Conservation (phyloP, 768 basidiomycete genomes). For the Suillus plorans region DNA sequence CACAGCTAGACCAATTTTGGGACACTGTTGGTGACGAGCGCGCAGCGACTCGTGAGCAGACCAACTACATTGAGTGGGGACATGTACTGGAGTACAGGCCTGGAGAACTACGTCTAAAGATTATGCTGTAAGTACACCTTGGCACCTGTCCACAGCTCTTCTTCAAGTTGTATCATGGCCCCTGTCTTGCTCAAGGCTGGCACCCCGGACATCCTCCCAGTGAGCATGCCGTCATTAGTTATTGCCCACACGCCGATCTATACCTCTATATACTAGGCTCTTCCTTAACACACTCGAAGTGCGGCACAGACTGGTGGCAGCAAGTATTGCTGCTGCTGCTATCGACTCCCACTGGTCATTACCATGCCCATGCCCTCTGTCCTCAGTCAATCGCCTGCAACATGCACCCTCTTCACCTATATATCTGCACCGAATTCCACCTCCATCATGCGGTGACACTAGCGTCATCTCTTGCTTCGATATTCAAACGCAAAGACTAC, state of each 20-base stretch:
- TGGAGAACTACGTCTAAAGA: not conserved
- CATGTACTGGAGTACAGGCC: not conserved
- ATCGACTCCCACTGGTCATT: not conserved
- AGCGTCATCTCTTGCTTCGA: not conserved
- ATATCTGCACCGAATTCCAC: not conserved
- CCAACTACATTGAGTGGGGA: not conserved
- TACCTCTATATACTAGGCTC: not conserved
- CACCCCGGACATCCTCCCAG: not conserved
- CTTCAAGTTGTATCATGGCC: not conserved
- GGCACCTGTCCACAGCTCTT: not conserved
- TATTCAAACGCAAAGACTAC: not conserved
- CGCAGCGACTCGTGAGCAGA: not conserved
- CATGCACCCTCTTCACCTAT: not conserved
- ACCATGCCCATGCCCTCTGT: not conserved
- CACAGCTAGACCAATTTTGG: not conserved
- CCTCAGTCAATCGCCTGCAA: not conserved
- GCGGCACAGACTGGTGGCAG: not conserved
- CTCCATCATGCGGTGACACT: not conserved
- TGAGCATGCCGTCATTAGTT: too few relatives aligned
- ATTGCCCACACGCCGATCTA: too few relatives aligned
- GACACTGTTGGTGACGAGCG: not conserved
- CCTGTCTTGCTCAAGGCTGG: not conserved
- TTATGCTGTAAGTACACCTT: not conserved
- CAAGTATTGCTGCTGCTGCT: not conserved
- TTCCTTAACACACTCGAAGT: not conserved